These are phyloP conservation scores for Blastobotrys attinorum DNA, from an alignment of 805 yeast species.

Conservation along the genomic window DNA sequence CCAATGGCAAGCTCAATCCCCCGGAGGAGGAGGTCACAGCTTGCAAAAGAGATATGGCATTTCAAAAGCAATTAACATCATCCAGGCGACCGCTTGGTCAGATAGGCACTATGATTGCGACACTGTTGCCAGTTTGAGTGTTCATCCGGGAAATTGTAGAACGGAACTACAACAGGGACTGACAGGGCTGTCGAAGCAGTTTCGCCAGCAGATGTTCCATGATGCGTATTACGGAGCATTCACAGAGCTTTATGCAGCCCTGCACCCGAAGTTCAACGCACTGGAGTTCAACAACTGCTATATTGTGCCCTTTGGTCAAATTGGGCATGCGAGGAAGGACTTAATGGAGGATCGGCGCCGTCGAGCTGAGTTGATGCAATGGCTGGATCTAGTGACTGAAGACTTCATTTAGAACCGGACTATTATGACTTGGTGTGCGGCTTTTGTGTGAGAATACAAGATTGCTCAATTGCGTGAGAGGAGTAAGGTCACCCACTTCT, in stretches of 20 bases:
- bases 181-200: background rate
- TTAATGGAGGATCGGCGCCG: background rate
- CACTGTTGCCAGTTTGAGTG: slow-evolving; percentile 29
- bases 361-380: background rate
- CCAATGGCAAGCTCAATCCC: slow-evolving; percentile 12
- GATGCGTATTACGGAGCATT: background rate
- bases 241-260: background rate
- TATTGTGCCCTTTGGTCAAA: background rate
- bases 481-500: too few species aligned
- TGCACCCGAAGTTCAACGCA: background rate
- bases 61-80: slow-evolving; percentile 36
- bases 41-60: slow-evolving; percentile 31
- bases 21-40: slow-evolving; percentile 30
- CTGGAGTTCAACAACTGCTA: background rate
- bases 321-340: background rate
- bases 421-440: too few species aligned
- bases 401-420: background rate
- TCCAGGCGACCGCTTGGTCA: slow-evolving; percentile 33
- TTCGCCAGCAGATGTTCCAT: background rate
- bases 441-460: too few species aligned
- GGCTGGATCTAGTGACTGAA: background rate
- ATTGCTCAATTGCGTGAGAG: too few species aligned
- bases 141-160: slow-evolving; percentile 36
- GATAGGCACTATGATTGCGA: slow-evolving; percentile 26
- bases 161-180: slow-evolving; percentile 20